Base-by-base conservation (phyloP, 2,329 filamentous ascomycete species). In the Cladophialophora carrionii region DNA sequence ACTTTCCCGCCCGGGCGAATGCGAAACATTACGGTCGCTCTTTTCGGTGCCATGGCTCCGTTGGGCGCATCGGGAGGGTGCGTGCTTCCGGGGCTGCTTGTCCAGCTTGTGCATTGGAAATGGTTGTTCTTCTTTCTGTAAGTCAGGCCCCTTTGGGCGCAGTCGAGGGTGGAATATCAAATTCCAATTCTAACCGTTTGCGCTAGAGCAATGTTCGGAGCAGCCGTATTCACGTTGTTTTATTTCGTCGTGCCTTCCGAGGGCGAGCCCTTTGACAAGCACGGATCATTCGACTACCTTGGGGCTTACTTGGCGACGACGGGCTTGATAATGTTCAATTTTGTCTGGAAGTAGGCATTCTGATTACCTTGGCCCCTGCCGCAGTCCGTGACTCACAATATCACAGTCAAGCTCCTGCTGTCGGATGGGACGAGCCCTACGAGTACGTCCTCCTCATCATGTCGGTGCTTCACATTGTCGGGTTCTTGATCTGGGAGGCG, bases 11-110 rank as follows among this genome's bases (percentile, higher is more conserved):
- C 82, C 0, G 82, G 83, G 0, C 73, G 73, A 12, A 72, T 73
- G 51, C 77, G 81, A 12, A 83, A 84, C 64, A 70, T 57, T 6
- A 41, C 54, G 41, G 71, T 84, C 9, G 20, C 32, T 20, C 72
- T 82, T 46, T 84, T 84, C 68, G 82, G 79, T 2, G 81, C 80
- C 0, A 77, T 77, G 0, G 79, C 81, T 0, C 83, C 82, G 0
- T 68, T 81, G 4, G 83, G 82, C 1, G 81, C 77, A 4, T 74
- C 77, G n/a, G 61, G 80, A 7, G 81, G 81, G 0, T 75, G 76
- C 74, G 73, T 37, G 73, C 79, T 29, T 78, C 81, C 62, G 78
- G 74, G 68, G 61, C 78, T 14, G 81, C 79, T 1, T 76, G 76
- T 3, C 71, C 71, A 10, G 72, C 81, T 6, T 80, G 77, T 0